Base-by-base conservation (phyloP, 441 rosid genomes). In the Eutrema salsugineum region DNA sequence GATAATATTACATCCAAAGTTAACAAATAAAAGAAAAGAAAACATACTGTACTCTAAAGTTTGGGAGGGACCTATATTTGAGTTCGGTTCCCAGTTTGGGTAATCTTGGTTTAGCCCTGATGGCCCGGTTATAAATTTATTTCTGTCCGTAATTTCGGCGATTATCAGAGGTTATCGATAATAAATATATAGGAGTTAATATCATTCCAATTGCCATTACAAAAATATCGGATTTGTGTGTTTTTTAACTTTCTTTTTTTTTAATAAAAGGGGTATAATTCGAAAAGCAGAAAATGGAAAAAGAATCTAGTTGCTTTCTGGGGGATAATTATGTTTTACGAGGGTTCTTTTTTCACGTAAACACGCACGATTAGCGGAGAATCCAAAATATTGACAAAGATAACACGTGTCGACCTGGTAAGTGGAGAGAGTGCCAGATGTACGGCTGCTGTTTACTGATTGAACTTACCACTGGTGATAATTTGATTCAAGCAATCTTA, bases 331-430 rank as follows among this genome's bases (percentile, higher is more conserved):
- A 28, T 5, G 5, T 28, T 28, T 5, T 27, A 15, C 48, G 20
- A 53, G 12, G 42, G 46, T 44, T 32, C 53, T 39, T 49, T 39
- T 49, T 60, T 70, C 51, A 70, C 16, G 60, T 61, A 49, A 48
- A 27, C 27, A 36, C 75, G n/a, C 68, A 62, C 68, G 61, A 71
- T 71, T 51, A 71, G 5, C 54, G 75, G 68, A 61, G 75, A 30
- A 71, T 61, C 62, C n/a, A n/a, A 40, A 19, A 47, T 35, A 36
- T 27, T 59, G 66, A 70, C 39, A 59, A 40, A 5, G 9, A 19
- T 48, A 16, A 53, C 48, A 53, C 62, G 55, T 33, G 63, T 71
- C 12, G 47, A 2, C 4, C 17, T 48, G 8, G 0, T 15, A 33
- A 51, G 38, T 51, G 7, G 0, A 8, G 40, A 15, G 30, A 16